Base-by-base conservation (phyloP, 805 yeast species). In the Candida endomychidarum region DNA sequence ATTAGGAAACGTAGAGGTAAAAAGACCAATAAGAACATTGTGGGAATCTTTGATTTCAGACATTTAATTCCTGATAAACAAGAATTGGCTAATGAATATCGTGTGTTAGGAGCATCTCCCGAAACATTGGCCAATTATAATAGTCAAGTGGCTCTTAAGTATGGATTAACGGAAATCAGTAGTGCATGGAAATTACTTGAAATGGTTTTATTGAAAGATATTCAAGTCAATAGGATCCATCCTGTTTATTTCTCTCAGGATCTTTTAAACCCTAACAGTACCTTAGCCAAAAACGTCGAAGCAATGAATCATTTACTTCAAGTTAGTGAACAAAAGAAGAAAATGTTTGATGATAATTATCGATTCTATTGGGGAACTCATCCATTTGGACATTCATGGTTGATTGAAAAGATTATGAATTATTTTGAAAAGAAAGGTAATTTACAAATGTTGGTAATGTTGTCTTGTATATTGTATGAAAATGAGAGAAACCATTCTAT, bases 401-500 rank as follows among this genome's bases (percentile, higher is more conserved):
- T 87, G 16, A 70, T 87, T 0, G 70, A 70, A 18, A 77, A 78
- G 43, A 65, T 88, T 27, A 68, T 90, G 53, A 54, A 58, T 1
- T 81, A 82, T 50, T 88, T 81, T 54, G 93, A 83, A 50, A 61
- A 52, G 23, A 54, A 69, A 29, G 79, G 81, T 1, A 83, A 91
- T 52, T 61, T 87, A 19, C 97, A 91, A 58, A 87, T 91, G 96
- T 65, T 90, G 17, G 96, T 95, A 1, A 85, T 86, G 88, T 60
- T 89, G 48, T 77, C 91, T 3, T 86, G 96, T 60, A 71, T 87
- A 4, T 61, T 86, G 41, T 71, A 67, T 52, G 85, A 70, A 52
- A 74, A 70, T 49, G 39, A 35, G 18, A 58, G 40, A 14, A 12
- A 52, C 53, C 37, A 46, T 46, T 12, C 48, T 54, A 2, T 49